These are phyloP conservation scores for Calocybe gambosa DNA, from an alignment of 1,284 basidiomycete species.

Conservation along the genomic window DNA sequence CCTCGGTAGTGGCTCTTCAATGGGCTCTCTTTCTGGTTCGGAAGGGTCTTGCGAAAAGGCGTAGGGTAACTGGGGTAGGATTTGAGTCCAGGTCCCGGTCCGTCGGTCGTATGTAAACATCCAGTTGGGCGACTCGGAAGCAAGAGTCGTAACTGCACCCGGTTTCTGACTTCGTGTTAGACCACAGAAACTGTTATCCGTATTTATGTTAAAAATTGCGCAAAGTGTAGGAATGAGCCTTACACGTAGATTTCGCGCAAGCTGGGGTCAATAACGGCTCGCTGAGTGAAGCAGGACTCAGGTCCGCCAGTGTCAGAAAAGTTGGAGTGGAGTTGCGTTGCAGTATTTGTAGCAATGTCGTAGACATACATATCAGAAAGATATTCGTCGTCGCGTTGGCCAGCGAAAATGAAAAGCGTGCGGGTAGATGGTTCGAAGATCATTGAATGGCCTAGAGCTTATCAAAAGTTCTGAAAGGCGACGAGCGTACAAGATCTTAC, in stretches of 20 bases:
- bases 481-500: slow-evolving; percentile 26
- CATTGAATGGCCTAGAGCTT: slow-evolving; percentile 64
- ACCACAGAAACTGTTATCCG: slow-evolving; percentile 49
- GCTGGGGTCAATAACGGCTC: slow-evolving; percentile 59
- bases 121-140: slow-evolving; percentile 51
- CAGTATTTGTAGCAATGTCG: slow-evolving; percentile 50
- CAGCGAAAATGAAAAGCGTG: slow-evolving; percentile 64
- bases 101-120: slow-evolving; percentile 53
- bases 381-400: slow-evolving; percentile 58
- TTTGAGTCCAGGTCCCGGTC: slow-evolving; percentile 60
- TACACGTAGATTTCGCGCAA: slow-evolving; percentile 70
- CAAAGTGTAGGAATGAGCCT: slow-evolving; percentile 21
- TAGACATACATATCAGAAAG: slow-evolving; percentile 72
- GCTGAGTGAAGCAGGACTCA: slow-evolving; percentile 62
- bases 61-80: slow-evolving; percentile 31
- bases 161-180: slow-evolving; percentile 39
- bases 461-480: slow-evolving; percentile 1
- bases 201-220: not conserved
- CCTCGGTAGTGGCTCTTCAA: slow-evolving; percentile 45
- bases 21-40: slow-evolving; percentile 10
- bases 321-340: slow-evolving; percentile 59
- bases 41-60: slow-evolving; percentile 9
- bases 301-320: slow-evolving; percentile 55
- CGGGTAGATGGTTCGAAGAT: slow-evolving; percentile 55
- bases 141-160: slow-evolving; percentile 37